Evolutionary conservation across 2,329 filamentous ascomycete genomes (phyloP).

Genomic region (Drechslera avenae): DNA sequence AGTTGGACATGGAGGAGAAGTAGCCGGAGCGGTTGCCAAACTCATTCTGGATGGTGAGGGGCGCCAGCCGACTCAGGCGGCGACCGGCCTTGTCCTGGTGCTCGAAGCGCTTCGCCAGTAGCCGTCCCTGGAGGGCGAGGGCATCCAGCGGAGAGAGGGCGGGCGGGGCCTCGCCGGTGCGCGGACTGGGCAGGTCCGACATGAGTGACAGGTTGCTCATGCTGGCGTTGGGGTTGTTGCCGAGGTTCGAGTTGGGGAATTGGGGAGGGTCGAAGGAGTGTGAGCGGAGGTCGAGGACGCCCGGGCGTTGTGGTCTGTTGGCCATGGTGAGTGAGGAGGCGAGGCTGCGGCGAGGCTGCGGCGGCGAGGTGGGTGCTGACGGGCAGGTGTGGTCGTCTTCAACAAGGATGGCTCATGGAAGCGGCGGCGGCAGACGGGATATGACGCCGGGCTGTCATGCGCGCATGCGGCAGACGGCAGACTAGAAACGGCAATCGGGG

Average conservation of each 20-base stretch:
- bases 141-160: constrained; percentile 93
- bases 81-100: constrained; percentile 72
- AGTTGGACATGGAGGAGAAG: constrained; percentile 72
- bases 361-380: too few relatives aligned
- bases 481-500: constrained; percentile 29
- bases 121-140: constrained; percentile 87
- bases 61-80: constrained; percentile 83
- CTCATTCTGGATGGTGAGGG: constrained; percentile 80
- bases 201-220: constrained; percentile 41
- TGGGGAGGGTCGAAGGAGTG: constrained; percentile 37
- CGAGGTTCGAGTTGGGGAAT: constrained; percentile 9
- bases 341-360: too few relatives aligned
- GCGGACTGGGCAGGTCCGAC: constrained; percentile 54
- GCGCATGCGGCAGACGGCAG: constrained; percentile 32
- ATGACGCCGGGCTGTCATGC: constrained; percentile 40
- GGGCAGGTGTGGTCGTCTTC: constrained; percentile 10
- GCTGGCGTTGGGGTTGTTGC: constrained; percentile 34
- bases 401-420: constrained; percentile 32
- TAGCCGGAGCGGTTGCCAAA: constrained; percentile 79
- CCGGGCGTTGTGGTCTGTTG: constrained; percentile 39
- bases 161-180: constrained; percentile 71
- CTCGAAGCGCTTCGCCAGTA: constrained; percentile 86
- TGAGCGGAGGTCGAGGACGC: constrained; percentile 41
- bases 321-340: constrained; percentile 31
- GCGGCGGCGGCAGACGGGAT: constrained; percentile 20